These are phyloP conservation scores for Chalaropsis ovoidea DNA, from an alignment of 2,329 filamentous ascomycete genomes.

Conservation along the genomic window DNA sequence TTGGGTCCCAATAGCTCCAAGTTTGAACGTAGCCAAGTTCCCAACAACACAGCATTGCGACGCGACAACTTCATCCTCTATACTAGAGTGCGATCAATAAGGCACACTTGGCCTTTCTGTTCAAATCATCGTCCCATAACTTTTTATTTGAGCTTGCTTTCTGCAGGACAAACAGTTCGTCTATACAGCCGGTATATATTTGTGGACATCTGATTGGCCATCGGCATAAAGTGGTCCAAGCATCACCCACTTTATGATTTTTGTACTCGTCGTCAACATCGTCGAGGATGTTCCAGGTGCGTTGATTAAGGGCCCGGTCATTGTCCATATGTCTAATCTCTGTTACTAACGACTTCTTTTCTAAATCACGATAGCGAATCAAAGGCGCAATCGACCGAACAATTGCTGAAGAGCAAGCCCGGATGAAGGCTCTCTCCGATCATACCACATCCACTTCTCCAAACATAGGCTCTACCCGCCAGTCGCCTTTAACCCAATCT, in stretches of 20 bases:
- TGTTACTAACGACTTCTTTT: neutral
- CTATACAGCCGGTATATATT: neutral
- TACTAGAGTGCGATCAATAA: no score
- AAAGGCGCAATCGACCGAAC: slow-evolving; percentile 76
- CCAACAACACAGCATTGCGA: no score
- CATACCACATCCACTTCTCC: slow-evolving; percentile 35
- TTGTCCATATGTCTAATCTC: no score
- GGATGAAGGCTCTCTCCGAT: slow-evolving; percentile 49
- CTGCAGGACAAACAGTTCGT: neutral
- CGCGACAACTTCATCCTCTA: no score
- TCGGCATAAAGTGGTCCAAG: no score
- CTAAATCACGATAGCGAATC: slow-evolving; percentile 49
- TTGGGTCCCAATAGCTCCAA: no score
- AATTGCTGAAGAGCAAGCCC: slow-evolving; percentile 85
- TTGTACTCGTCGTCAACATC: neutral
- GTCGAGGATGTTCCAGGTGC: slow-evolving; percentile 28
- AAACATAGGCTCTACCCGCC: slow-evolving; percentile 36
- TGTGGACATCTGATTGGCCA: neutral
- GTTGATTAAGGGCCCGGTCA: neutral
- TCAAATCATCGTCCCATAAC: no score
- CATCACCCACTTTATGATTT: neutral
- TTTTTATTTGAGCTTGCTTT: neutral
- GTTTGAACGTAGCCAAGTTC: no score
- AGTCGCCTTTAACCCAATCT: slow-evolving; percentile 29
- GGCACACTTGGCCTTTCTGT: no score